A percentile compares a stretch with the other conserved stretches of the same genome.
phyloP scores from a whole-genome alignment of 2,329 filamentous ascomycete species.

The Exophiala alcalophila region DNA sequence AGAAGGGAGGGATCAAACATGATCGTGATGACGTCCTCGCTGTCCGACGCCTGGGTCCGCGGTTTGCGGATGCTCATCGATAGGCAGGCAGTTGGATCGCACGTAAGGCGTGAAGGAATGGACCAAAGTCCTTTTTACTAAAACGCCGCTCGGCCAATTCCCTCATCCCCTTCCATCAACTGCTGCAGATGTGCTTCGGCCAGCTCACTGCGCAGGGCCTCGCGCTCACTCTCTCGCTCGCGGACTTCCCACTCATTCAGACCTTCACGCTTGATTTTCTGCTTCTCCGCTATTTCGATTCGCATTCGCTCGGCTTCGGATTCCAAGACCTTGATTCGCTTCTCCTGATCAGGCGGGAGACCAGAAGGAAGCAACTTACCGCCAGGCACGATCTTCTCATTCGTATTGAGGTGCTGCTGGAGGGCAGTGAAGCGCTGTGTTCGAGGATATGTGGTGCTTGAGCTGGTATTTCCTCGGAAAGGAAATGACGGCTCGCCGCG shows the following conservation, averaged over 20 bases:
- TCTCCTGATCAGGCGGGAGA: slow-evolving; percentile 42
- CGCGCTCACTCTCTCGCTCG: slow-evolving; percentile 47
- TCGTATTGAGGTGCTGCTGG: slow-evolving; percentile 36
- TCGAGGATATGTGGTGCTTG: slow-evolving; percentile 39
- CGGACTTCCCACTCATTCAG: slow-evolving; percentile 49
- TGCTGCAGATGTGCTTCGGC: slow-evolving; percentile 48
- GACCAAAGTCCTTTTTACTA: no score
- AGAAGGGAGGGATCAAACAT: no score
- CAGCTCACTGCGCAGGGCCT: slow-evolving; percentile 47
- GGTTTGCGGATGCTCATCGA: no score
- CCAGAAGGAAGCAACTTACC: slow-evolving; percentile 41
- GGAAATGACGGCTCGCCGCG: slow-evolving; percentile 34
- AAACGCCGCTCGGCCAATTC: slow-evolving; percentile 41
- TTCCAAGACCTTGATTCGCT: slow-evolving; percentile 46
- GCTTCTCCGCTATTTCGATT: slow-evolving; percentile 45
- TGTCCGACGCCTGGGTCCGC: no score
- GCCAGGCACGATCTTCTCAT: slow-evolving; percentile 40
- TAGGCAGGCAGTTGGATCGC: no score
- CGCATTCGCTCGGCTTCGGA: slow-evolving; percentile 45
- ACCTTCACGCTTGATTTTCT: slow-evolving; percentile 41
- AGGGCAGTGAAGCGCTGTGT: slow-evolving; percentile 40
- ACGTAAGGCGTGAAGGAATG: no score
- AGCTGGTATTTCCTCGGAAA: slow-evolving; percentile 37
- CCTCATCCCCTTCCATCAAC: slow-evolving; percentile 45
- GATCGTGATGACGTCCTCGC: no score